Evolutionary conservation across 225 moss, liverwort and hornwort species (phyloP).

Genomic region (Asterella californica): DNA sequence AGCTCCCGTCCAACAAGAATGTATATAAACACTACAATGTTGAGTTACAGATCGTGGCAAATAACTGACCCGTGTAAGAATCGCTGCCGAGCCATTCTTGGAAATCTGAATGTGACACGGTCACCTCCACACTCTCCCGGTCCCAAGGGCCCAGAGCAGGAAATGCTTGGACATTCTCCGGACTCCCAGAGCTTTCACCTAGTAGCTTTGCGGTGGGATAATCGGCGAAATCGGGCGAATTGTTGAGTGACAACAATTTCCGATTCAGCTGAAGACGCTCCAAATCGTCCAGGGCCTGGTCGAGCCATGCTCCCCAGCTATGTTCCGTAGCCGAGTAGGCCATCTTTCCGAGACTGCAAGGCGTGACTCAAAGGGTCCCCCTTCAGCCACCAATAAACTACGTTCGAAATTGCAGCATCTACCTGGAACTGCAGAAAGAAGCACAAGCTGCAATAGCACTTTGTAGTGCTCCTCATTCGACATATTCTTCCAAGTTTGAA

Average conservation of each 20-base stretch:
- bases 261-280: constrained; percentile 38
- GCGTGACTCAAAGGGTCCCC: not conserved
- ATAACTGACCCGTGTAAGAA: constrained; percentile 31
- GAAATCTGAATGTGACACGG: constrained; percentile 33
- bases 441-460: not conserved
- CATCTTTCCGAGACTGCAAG: not conserved
- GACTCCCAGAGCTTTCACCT: not conserved
- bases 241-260: constrained; percentile 30
- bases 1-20: not conserved
- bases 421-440: not conserved
- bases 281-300: constrained; percentile 31
- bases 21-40: not conserved
- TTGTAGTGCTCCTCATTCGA: not conserved
- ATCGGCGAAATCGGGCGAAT: constrained; percentile 13
- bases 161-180: constrained; percentile 18
- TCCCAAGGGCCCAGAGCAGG: constrained; percentile 40
- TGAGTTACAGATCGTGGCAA: not conserved
- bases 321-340: not conserved
- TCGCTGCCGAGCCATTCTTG: constrained; percentile 31
- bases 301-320: constrained; percentile 37
- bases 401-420: not conserved
- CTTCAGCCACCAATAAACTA: not conserved
- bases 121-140: constrained; percentile 44
- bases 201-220: not conserved
- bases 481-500: not conserved